Evolutionary conservation across 257 asterid species (phyloP).

Genomic region (Primulina eburnea): DNA sequence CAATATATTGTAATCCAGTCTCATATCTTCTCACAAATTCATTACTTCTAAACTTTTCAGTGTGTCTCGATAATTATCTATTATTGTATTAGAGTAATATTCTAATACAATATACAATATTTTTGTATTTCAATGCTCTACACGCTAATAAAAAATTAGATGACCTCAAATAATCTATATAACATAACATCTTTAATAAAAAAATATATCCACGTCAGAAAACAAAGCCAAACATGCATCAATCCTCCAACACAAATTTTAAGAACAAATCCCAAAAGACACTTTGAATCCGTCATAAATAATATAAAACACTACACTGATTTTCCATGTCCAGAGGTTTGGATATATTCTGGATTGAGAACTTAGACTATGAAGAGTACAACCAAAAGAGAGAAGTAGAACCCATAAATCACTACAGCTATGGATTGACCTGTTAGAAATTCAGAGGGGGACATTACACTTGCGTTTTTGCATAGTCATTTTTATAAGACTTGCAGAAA

Average conservation of each 20-base stretch:
- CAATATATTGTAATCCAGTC: too few species aligned
- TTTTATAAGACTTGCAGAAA: background rate
- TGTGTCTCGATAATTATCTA: too few species aligned
- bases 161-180: background rate
- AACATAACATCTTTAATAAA: too few species aligned
- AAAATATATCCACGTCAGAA: background rate
- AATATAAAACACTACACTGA: background rate
- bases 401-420: background rate
- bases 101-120: too few species aligned
- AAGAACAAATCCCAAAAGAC: background rate
- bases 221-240: background rate
- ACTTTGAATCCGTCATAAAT: background rate
- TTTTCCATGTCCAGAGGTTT: slow-evolving; percentile 19
- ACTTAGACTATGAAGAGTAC: slow-evolving; percentile 3
- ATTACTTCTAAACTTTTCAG: too few species aligned
- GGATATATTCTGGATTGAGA: slow-evolving; percentile 15
- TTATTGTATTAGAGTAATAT: too few species aligned
- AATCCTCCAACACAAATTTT: background rate
- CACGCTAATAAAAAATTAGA: background rate
- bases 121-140: background rate
- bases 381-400: background rate
- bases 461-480: background rate
- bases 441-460: background rate
- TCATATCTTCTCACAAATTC: too few species aligned
- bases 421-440: background rate